A percentile compares a stretch with the other conserved stretches of the same genome.
These are phyloP conservation scores for Agrocybe chaxingu DNA, from an alignment of 768 basidiomycete species.

Conservation along the genomic window DNA sequence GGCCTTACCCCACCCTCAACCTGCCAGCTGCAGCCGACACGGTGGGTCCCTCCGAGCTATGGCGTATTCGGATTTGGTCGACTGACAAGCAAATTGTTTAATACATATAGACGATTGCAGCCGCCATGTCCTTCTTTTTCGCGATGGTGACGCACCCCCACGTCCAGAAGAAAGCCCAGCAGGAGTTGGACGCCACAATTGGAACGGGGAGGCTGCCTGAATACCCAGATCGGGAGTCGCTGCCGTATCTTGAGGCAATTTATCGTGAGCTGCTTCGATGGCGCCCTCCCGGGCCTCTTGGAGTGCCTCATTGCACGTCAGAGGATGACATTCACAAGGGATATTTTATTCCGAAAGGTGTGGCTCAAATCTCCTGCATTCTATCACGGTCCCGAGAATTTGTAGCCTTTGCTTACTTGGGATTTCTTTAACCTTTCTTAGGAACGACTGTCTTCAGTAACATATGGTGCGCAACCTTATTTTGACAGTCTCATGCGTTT, in stretches of 20 bases:
- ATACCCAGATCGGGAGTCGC: constrained; percentile 18
- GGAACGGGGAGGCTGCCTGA: constrained; percentile 24
- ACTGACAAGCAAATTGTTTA: not conserved
- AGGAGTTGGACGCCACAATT: constrained; percentile 28
- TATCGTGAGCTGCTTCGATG: constrained; percentile 13
- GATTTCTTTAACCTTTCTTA: not conserved
- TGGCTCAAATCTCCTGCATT: too few relatives aligned
- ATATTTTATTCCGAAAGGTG: constrained; percentile 21
- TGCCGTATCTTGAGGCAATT: constrained; percentile 22
- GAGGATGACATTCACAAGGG: constrained; percentile 20
- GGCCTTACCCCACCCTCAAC: not conserved
- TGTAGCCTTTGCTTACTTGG: not conserved
- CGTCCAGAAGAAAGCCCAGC: constrained; percentile 26
- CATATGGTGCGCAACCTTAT: not conserved
- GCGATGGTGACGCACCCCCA: constrained; percentile 27
- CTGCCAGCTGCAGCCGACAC: not conserved
- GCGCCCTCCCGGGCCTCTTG: constrained; percentile 9
- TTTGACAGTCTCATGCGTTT: not conserved
- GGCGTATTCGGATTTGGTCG: not conserved
- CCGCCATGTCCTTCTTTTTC: constrained; percentile 19
- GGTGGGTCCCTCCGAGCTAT: not conserved
- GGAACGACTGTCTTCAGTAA: constrained; percentile 2
- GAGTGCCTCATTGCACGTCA: constrained; percentile 16
- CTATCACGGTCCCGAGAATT: too few relatives aligned
- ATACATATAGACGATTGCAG: not conserved